Evolutionary conservation across 768 basidiomycete genomes (phyloP).

Genomic region (Tricholoma bakamatsutake): DNA sequence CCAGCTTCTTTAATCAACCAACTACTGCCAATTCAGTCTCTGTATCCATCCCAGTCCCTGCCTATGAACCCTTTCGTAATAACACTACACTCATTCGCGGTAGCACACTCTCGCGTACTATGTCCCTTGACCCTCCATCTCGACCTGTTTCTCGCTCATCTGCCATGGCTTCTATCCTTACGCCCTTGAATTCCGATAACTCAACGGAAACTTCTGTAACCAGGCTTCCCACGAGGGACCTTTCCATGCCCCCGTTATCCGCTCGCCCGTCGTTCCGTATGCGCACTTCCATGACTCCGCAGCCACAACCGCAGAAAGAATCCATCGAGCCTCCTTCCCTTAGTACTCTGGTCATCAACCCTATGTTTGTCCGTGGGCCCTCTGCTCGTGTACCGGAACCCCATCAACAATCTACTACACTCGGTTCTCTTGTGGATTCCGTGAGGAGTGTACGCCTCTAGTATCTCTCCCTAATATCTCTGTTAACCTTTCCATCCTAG

Average conservation of each 20-base stretch:
- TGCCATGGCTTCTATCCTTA: slow-evolving; percentile 36
- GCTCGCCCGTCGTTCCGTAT: slow-evolving; percentile 51
- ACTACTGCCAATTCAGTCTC: slow-evolving; percentile 21
- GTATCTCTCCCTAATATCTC: slow-evolving; percentile 1
- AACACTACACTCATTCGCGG: slow-evolving; percentile 26
- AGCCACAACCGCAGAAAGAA: slow-evolving; percentile 43
- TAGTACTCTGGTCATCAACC: slow-evolving; percentile 53
- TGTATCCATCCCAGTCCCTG: slow-evolving; percentile 15
- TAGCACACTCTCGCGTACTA: slow-evolving; percentile 45
- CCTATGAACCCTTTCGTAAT: slow-evolving; percentile 26
- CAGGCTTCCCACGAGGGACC: slow-evolving; percentile 29
- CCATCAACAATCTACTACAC: slow-evolving; percentile 35
- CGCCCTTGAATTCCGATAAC: slow-evolving; percentile 33
- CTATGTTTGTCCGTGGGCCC: slow-evolving; percentile 65
- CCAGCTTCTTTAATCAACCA: slow-evolving; percentile 16
- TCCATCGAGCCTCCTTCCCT: slow-evolving; percentile 68
- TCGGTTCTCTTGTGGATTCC: slow-evolving; percentile 55
- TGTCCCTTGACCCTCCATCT: slow-evolving; percentile 66
- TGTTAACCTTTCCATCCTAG: slow-evolving; percentile 22
- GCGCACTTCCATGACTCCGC: slow-evolving; percentile 68
- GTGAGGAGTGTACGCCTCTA: slow-evolving; percentile 44
- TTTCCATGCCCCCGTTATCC: slow-evolving; percentile 41
- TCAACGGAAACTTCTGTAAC: slow-evolving; percentile 26
- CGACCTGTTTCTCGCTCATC: slow-evolving; percentile 31
- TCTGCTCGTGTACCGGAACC: slow-evolving; percentile 22